These are phyloP conservation scores for Cladophialophora psammophila DNA, from an alignment of 2,329 filamentous ascomycete genomes.

Conservation along the genomic window DNA sequence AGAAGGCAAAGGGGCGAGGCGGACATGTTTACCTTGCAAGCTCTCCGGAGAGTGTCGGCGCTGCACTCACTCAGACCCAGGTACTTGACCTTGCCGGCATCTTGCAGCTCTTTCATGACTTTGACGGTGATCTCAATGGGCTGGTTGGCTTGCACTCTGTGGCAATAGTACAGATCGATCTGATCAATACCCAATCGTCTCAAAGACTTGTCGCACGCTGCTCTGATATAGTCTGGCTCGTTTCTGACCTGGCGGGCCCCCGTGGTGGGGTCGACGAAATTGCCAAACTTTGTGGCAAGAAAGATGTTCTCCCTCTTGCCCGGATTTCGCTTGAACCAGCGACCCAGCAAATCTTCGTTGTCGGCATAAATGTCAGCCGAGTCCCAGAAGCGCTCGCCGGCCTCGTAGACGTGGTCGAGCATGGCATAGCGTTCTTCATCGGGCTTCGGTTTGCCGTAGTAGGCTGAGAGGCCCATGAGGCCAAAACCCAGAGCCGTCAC, in stretches of 20 bases:
- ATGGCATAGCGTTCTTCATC: constrained; percentile 59
- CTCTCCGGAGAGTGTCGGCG: constrained; percentile 57
- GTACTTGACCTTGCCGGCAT: constrained; percentile 60
- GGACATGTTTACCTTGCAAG: constrained; percentile 43
- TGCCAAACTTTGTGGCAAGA: constrained; percentile 41
- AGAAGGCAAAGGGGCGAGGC: neutral
- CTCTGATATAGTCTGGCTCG: constrained; percentile 45
- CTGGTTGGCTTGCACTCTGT: constrained; percentile 49
- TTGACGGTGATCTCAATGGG: constrained; percentile 48
- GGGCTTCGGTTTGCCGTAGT: constrained; percentile 56
- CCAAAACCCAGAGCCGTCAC: constrained; percentile 43
- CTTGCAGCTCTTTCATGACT: constrained; percentile 53
- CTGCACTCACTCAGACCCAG: constrained; percentile 59
- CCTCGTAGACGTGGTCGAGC: constrained; percentile 45
- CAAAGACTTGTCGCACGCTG: constrained; percentile 43
- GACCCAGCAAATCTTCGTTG: constrained; percentile 46
- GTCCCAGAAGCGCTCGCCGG: constrained; percentile 46
- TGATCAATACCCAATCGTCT: constrained; percentile 44
- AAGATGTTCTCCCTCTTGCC: constrained; percentile 41
- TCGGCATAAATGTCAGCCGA: constrained; percentile 46
- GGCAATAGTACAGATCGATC: constrained; percentile 57
- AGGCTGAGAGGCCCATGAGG: constrained; percentile 44
- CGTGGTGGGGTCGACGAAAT: constrained; percentile 38
- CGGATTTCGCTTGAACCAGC: constrained; percentile 40
- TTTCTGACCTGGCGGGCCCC: constrained; percentile 33